Evolutionary conservation across 805 yeast genomes (phyloP).

Genomic region (Cyberlindnera petersonii): DNA sequence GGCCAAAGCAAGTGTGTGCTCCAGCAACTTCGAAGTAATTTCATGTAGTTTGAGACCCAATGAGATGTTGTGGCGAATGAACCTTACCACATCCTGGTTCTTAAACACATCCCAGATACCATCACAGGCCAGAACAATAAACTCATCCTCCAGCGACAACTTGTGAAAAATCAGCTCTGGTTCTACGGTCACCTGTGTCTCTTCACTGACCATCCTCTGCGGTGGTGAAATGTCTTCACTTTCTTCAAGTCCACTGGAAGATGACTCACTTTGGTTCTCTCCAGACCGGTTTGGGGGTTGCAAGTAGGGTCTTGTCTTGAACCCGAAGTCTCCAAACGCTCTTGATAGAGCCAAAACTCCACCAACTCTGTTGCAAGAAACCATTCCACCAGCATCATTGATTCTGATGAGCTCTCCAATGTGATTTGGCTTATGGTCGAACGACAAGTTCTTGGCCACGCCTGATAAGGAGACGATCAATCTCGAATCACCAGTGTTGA

Average conservation of each 20-base stretch:
- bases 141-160: constrained; percentile 50
- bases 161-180: constrained; percentile 68
- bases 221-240: neutral
- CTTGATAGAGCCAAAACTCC: constrained; percentile 91
- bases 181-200: constrained; percentile 74
- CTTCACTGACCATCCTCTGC: constrained; percentile 29
- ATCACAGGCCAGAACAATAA: constrained; percentile 72
- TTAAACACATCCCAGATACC: constrained; percentile 78
- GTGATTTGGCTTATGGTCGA: constrained; percentile 90
- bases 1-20: constrained; percentile 66
- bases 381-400: constrained; percentile 91
- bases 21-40: constrained; percentile 55
- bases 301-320: constrained; percentile 33
- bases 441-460: constrained; percentile 54
- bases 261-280: neutral
- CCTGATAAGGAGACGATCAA: constrained; percentile 52
- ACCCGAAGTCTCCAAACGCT: constrained; percentile 78
- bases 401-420: constrained; percentile 92
- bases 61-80: constrained; percentile 54
- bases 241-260: constrained; percentile 38
- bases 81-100: constrained; percentile 48
- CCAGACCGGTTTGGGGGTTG: constrained; percentile 25
- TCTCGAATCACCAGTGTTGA: constrained; percentile 77
- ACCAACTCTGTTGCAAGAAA: constrained; percentile 89
- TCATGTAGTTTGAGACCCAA: constrained; percentile 56